Evolutionary conservation across 305 asterid species (phyloP).

Genomic region (Withania somnifera): DNA sequence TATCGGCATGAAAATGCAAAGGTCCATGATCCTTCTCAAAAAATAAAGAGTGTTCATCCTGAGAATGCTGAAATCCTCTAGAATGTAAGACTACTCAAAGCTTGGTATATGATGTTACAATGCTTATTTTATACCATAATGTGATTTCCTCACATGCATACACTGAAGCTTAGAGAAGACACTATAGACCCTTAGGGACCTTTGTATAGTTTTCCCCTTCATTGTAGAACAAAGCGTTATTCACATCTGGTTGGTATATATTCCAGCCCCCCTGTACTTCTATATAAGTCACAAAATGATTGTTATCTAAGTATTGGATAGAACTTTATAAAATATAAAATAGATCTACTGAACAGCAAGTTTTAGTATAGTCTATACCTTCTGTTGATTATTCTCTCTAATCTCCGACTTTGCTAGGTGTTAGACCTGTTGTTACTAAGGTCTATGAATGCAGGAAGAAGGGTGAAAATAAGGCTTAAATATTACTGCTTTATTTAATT

Average conservation of each 20-base stretch:
- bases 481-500: too few relatives aligned
- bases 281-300: neutral
- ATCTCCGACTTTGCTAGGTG: neutral
- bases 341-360: neutral
- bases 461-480: too few relatives aligned
- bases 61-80: neutral
- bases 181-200: neutral
- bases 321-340: neutral
- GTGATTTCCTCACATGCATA: neutral
- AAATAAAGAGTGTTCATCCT: neutral
- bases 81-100: neutral
- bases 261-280: neutral
- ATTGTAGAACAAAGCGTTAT: neutral
- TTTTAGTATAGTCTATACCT: neutral
- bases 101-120: neutral
- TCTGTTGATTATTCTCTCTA: neutral
- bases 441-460: too few relatives aligned
- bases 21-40: neutral
- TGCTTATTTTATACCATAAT: neutral
- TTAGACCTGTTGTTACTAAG: too few relatives aligned
- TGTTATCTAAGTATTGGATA: neutral
- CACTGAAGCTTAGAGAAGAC: neutral
- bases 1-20: neutral
- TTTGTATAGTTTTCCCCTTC: neutral
- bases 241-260: neutral